Base-by-base conservation (phyloP, 2,329 filamentous ascomycete species). In the Aspergillus fumigatus region DNA sequence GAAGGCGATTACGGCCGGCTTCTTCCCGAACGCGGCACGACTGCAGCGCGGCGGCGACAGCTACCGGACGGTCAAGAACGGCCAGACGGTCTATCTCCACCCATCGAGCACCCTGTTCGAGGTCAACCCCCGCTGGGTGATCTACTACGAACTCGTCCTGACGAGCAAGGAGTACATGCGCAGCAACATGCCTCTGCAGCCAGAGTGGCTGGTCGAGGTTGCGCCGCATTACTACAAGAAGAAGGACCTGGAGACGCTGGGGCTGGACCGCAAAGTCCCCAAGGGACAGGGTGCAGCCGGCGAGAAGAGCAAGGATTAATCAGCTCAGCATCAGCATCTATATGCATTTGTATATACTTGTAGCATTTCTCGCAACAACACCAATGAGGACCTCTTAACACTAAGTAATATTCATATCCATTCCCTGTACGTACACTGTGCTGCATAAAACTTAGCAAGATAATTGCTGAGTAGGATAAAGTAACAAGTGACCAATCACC, bases 161-260 rank as follows among this genome's bases (percentile, higher is more conserved):
- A 99, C 94, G 25, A 95, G 89, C 25, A 95, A 95, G 78, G 93
- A 97, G 79, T 99, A 93, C 73, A 95, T 96, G 87, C 82, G 93
- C 25, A 90, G 85, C 66, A 89, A 89, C 57, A 87, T 96, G 80
- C 92, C 92, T 1, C 84, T 97, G 52, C 87, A 95, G 68, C 80
- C 89, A 0, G 85, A 86, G 69, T 97, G 92, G 92, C 72, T 99
- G 65, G 84, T 86, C 6, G 93, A 97, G 75, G 85, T 94, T 59
- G 94, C 94, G 59, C 93, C 93, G 60, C 94, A 97, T 77, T 96
- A 92, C 70, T 90, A 97, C 73, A 97, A 96, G 77, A 88, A 89
- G 77, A 88, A 91, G 76, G 92, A 97, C 69, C 73, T 97, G 43
- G 93, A 97, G 68, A 86, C 82, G 19, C 70, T 96, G 65, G 90